Percentiles rank a stretch among this genome's conserved stretches.
Evolutionary conservation across 345 rosid genomes (phyloP).

Genomic region (Acer campestre): DNA sequence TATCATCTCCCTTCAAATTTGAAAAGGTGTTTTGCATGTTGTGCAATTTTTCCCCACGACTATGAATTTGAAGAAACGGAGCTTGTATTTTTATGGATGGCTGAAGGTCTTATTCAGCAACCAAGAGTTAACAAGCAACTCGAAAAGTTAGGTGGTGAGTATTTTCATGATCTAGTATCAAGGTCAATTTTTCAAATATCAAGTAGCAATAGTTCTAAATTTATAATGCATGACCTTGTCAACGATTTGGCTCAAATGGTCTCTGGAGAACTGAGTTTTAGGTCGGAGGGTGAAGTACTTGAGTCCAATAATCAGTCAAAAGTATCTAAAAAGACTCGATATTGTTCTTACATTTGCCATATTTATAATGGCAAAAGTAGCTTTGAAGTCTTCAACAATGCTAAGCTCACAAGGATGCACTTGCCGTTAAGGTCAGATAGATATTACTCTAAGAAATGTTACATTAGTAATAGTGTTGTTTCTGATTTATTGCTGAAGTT

Average conservation of each 20-base stretch:
- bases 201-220: background rate
- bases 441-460: background rate
- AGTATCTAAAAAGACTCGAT: background rate
- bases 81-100: background rate
- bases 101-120: background rate
- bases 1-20: background rate
- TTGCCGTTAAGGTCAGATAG: background rate
- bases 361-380: background rate
- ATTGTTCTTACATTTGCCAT: background rate
- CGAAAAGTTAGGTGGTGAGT: background rate
- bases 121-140: background rate
- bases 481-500: background rate
- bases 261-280: background rate
- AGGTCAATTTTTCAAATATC: background rate
- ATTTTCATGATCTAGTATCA: conserved; percentile 2
- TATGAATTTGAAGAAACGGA: background rate
- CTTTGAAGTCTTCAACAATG: background rate
- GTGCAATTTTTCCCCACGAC: background rate
- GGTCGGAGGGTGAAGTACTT: background rate
- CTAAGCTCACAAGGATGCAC: background rate
- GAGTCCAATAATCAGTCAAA: background rate
- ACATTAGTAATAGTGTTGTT: background rate
- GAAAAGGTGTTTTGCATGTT: background rate
- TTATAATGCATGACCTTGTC: background rate
- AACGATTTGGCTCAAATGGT: background rate